Conservation (phyloP, 2,329 filamentous ascomycete species). For the Aspergillus caelatus region DNA sequence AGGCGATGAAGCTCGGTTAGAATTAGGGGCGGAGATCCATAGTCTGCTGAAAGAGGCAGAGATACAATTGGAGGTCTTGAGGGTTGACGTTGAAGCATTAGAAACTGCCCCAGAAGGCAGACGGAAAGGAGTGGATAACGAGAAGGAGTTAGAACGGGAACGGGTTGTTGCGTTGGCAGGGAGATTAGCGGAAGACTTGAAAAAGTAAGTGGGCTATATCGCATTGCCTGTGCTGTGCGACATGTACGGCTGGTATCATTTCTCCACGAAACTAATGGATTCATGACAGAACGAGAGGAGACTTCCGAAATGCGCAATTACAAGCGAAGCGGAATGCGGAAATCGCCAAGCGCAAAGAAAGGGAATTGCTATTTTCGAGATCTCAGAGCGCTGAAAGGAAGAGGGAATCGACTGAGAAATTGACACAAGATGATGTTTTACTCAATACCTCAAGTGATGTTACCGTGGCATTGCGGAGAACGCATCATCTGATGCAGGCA, state of each 20-base stretch:
- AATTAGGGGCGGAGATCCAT: constrained; percentile 80
- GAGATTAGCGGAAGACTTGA: constrained; percentile 70
- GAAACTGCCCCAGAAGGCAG: constrained; percentile 47
- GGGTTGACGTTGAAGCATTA: constrained; percentile 76
- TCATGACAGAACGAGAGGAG: constrained; percentile 56
- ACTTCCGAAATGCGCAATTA: constrained; percentile 82
- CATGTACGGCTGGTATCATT: background rate
- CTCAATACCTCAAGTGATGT: constrained; percentile 79
- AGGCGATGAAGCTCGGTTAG: constrained; percentile 67
- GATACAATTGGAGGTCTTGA: constrained; percentile 79
- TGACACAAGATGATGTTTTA: constrained; percentile 72
- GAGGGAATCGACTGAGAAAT: constrained; percentile 47
- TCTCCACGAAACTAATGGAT: background rate
- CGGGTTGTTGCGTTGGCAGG: constrained; percentile 68
- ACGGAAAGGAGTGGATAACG: constrained; percentile 46
- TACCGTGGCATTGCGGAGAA: constrained; percentile 78
- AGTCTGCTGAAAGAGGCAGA: constrained; percentile 75
- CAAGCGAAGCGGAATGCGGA: constrained; percentile 75
- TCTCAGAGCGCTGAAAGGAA: constrained; percentile 34
- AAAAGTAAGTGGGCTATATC: constrained; percentile 56
- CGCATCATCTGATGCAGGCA: constrained; percentile 81
- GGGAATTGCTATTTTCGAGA: constrained; percentile 71
- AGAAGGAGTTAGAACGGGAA: constrained; percentile 64
- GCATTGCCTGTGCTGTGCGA: background rate
- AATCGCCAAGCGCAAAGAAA: constrained; percentile 73